Base-by-base conservation (phyloP, 768 basidiomycete species). In the Termitomyces heimii region DNA sequence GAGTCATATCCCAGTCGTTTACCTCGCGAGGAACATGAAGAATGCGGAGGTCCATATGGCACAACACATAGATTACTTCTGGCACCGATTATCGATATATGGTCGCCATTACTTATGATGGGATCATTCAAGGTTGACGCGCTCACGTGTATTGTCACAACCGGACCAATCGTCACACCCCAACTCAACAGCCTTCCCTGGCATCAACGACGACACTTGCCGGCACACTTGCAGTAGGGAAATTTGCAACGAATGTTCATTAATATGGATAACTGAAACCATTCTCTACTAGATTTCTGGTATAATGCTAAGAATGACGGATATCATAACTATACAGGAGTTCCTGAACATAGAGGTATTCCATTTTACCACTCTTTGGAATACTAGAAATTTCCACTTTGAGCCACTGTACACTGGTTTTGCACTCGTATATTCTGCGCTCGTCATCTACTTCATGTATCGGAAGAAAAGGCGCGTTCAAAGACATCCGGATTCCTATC, bases 1-100 rank as follows among this genome's bases (percentile, higher is more conserved):
- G 77, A 22, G 79, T 85, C 18, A 89, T 75, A 34, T 81, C 78
- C 75, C 79, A 87, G 44, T 77, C 64, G 55, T 76, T 79, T 2
- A 76, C 78, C 16, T 74, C 71, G 57, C 63, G 58, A 35, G 76
- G 76, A n/a, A 80, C 61, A 51, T 66, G 67, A 7, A 54, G 59
- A 39, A 82, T 70, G 20, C 56, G 59, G 8, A 82, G 58, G 53
- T 78, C 68, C 76, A 80, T 77, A 29, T 56, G 53, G 22, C 16
- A 63, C 44, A 18, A 28, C 45, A 50, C 24, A 56, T 28, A 46
- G 37, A 48, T 24, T n/a, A 20, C 28, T 40, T 47, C 40, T 18
- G 37, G 37, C 16, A 60, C 58, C 59, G 47, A 13, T 48, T 20
- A 24, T 44, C 43, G 42, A 20, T 43, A 13, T 13, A 22, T 22